A percentile compares a stretch with the other conserved stretches of the same genome.
Conservation (phyloP, 1,284 basidiomycete species). For the Puccinia novopanici region DNA sequence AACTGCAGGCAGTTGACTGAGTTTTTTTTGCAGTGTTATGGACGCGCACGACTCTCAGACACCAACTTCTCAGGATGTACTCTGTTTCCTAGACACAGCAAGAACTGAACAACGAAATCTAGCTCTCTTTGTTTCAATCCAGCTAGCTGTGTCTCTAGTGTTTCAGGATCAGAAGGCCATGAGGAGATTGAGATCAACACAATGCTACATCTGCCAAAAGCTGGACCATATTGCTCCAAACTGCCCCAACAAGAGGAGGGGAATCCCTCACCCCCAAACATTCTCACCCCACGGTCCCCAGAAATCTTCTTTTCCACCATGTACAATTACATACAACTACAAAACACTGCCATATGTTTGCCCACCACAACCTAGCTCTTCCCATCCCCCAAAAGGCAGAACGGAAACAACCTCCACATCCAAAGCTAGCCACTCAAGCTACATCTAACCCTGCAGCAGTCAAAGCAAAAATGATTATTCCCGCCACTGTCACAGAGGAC, state of each 20-base stretch:
- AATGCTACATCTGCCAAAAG: constrained; percentile 2
- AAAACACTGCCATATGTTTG: background rate
- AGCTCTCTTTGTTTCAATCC: background rate
- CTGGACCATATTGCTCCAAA: background rate
- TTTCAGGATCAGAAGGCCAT: background rate
- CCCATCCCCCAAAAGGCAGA: background rate
- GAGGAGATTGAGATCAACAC: background rate
- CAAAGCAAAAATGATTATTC: background rate
- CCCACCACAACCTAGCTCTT: background rate
- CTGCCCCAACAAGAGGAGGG: background rate
- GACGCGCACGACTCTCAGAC: background rate
- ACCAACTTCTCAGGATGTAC: background rate
- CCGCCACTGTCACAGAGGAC: background rate
- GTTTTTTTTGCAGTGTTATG: no score
- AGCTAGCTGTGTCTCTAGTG: background rate
- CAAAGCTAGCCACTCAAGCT: background rate
- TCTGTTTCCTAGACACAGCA: background rate
- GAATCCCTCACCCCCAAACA: background rate
- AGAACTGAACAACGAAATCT: background rate
- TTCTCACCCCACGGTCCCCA: background rate
- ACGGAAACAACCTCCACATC: background rate
- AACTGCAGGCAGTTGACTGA: no score
- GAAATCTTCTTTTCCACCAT: background rate
- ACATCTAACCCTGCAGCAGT: background rate
- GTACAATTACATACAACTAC: background rate